phyloP scores from a whole-genome alignment of 2,329 filamentous ascomycete genomes.

The Penicillium hesseltinei region DNA sequence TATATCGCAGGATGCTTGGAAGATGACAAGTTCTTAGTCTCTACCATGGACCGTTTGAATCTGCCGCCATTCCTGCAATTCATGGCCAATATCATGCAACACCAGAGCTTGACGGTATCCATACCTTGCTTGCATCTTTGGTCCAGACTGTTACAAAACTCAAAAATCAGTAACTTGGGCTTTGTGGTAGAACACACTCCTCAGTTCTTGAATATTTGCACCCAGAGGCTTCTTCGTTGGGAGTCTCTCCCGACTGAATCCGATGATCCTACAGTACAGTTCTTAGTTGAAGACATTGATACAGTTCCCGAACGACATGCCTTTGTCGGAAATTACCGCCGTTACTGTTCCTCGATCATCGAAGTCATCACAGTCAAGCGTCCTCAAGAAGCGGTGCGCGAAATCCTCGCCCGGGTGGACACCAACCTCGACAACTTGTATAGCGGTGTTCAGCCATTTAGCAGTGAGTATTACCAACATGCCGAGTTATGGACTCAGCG shows the following conservation, averaged over 20 bases:
- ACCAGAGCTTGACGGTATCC: conserved; percentile 85
- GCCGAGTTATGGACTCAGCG: neutral
- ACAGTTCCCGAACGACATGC: conserved; percentile 90
- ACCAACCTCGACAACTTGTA: conserved; percentile 73
- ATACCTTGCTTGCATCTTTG: conserved; percentile 90
- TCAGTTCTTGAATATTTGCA: conserved; percentile 77
- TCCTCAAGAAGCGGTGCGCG: conserved; percentile 78
- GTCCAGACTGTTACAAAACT: conserved; percentile 75
- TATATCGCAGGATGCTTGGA: conserved; percentile 82
- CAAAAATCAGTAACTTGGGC: conserved; percentile 58
- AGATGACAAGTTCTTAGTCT: conserved; percentile 67
- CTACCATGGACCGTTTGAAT: conserved; percentile 57
- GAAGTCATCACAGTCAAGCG: conserved; percentile 81
- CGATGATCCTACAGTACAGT: conserved; percentile 73
- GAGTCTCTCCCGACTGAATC: conserved; percentile 81
- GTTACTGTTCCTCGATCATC: conserved; percentile 84
- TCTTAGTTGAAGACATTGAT: conserved; percentile 90
- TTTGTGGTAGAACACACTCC: conserved; percentile 66
- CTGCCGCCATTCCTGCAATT: conserved; percentile 75
- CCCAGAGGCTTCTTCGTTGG: conserved; percentile 78
- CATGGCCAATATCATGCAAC: conserved; percentile 74
- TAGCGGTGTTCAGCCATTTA: conserved; percentile 64
- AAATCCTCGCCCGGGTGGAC: conserved; percentile 80
- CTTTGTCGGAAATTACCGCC: conserved; percentile 91
- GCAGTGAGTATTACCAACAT: conserved; percentile 51